Base-by-base conservation (phyloP, 2,329 filamentous ascomycete species). In the Didymella pinodella region DNA sequence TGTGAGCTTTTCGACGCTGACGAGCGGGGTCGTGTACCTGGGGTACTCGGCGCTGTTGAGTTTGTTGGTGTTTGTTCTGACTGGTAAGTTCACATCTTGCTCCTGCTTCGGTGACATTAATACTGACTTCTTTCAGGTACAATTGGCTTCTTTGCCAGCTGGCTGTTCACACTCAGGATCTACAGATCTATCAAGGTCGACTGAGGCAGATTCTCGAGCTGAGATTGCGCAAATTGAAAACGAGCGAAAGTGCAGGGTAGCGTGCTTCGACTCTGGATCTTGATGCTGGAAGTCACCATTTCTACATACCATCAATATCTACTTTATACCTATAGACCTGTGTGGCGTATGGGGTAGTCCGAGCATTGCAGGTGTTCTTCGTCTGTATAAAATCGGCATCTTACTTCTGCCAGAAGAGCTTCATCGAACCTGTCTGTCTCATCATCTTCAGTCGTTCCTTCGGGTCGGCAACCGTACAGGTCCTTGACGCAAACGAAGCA, bases 111-210 rank as follows among this genome's bases (percentile, higher is more conserved):
- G 12, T 6, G 20, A 36, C 2, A 59, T 68, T 8, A 14, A 8
- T 45, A 7, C 64, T 72, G 63, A 72, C 57, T 4, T 2, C 2
- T 5, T 34, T 1, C 7, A 97, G 95, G 94, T 31, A 91, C 94
- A 0, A 98, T 99, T 75, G 95, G 95, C 54, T 97, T 95, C 82
- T 92, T 97, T 70, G 88, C 95, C 8, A 96, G 92, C 76, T 98
- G 93, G 92, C 86, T 90, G 75, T 99, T 99, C 75, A 90, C 96
- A 52, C 87, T 91, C 67, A 94, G 91, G 77, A 99, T 99, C 62
- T 99, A 99, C 78, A 83, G 88, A 25, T 97, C 93, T n/a, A 96
- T 99, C 81, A 99, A 99, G 83, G 93, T 99, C 65, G 95, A 99
- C 76, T 99, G 78, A 79, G 41, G 34, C 16, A 22, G 8, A 36